Conservation (phyloP, 257 asterid genomes). For the Fraxinus excelsior region DNA sequence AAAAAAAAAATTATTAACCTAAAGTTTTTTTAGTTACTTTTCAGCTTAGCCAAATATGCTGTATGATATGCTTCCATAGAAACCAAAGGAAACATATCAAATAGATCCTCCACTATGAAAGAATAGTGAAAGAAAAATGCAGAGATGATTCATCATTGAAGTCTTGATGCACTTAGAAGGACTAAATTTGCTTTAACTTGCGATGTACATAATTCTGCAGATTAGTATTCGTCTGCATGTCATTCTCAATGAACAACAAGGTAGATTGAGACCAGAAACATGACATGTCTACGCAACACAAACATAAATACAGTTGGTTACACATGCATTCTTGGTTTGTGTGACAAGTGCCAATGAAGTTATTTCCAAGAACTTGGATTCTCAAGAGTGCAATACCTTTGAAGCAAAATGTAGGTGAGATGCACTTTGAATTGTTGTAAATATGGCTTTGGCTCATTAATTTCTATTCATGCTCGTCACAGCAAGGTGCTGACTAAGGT, state of each 20-base stretch:
- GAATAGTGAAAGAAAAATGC: not conserved
- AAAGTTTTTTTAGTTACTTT: too few species aligned
- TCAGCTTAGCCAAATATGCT: not conserved
- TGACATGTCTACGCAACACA: not conserved
- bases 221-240: not conserved
- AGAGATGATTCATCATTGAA: not conserved
- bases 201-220: not conserved
- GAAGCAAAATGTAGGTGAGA: not conserved
- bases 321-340: not conserved
- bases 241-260: not conserved
- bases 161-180: not conserved
- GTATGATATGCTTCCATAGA: not conserved
- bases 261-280: not conserved
- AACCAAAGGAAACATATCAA: not conserved
- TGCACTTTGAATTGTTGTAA: not conserved
- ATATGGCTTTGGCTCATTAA: not conserved
- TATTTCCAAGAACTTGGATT: not conserved
- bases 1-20: not conserved
- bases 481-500: not conserved
- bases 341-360: not conserved
- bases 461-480: not conserved
- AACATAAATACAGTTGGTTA: not conserved
- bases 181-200: conserved; percentile 8
- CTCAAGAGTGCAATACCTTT: not conserved
- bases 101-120: not conserved